Conservation (phyloP, 2,329 filamentous ascomycete genomes). For the Claviceps purpurea region DNA sequence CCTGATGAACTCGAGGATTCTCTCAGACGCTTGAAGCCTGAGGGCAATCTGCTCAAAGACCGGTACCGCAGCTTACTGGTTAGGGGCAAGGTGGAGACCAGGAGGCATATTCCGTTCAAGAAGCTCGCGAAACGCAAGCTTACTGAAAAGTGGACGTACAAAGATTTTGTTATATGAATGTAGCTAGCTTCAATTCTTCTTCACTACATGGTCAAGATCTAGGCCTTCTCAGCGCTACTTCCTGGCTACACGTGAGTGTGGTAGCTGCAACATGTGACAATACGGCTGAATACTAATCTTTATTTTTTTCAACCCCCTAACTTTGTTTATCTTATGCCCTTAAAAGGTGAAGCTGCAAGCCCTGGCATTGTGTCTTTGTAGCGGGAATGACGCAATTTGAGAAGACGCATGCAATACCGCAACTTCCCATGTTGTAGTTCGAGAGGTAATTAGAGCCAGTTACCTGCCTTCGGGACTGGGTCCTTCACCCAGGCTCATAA, state of each 20-base stretch:
- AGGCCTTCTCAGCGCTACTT: background rate
- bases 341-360: no score
- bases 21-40: conserved; percentile 71
- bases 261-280: background rate
- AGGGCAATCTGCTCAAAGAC: conserved; percentile 90
- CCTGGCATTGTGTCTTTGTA: no score
- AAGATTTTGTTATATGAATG: conserved; percentile 53
- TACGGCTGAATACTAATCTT: background rate
- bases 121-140: conserved; percentile 70
- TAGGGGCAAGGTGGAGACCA: conserved; percentile 75
- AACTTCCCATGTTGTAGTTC: background rate
- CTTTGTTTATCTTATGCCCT: no score
- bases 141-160: conserved; percentile 96
- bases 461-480: background rate
- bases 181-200: background rate
- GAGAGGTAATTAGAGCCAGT: background rate
- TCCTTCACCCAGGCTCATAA: conserved; percentile 35
- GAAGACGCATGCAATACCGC: background rate
- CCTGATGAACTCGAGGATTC: conserved; percentile 75
- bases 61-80: conserved; percentile 81
- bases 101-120: conserved; percentile 64
- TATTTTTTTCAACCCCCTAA: background rate
- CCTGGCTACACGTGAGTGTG: background rate
- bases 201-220: background rate
- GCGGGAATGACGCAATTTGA: background rate